Base-by-base conservation (phyloP, 2,329 filamentous ascomycete genomes). In the Penicillium janthinellum region DNA sequence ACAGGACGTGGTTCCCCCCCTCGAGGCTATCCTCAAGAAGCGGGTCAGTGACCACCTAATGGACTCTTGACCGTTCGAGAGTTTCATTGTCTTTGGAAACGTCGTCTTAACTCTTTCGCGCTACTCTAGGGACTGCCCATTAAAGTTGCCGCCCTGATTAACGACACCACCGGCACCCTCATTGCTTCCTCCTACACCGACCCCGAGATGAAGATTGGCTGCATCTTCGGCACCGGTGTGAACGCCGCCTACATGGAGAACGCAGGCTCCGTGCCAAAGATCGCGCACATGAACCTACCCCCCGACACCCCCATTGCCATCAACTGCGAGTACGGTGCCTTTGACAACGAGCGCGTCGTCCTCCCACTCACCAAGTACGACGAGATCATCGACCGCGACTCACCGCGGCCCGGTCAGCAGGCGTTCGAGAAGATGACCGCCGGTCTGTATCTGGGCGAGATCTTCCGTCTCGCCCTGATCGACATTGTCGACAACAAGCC, bases 231-330 rank as follows among this genome's bases (percentile, higher is more conserved):
- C 70, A 99, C 95, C 12, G 95, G 95, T 60, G 97, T 95, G 81
- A 99, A 99, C 72, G 95, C 94, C 42, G 95, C 95, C 41, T 99
- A 99, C 81, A 96, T 99, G 90, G 95, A 99, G 79, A 80, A 96
- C 71, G 91, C 87, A 65, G 92, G 92, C 65, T 91, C 89, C 12
- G 92, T 99, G 65, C 94, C 93, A 65, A 99, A 99, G 83, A 86
- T 99, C 56, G 91, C 90, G 11, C 88, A 97, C 79, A 86, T 96
- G 83, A 95, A 96, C 71, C 85, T 98, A 39, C 90, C 92, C 52
- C 82, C 91, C 0, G 88, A 95, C 62, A 87, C 87, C 61, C 92
- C 89, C 49, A 96, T 97, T 84, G 92, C 92, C 54, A 96, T 98
- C 81, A 97, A 97, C 83, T 97, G 93, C 81, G 94, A 98, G 77